Conservation (phyloP, 352 stramenopile genomes). For the Phytophthora chlamydospora region DNA sequence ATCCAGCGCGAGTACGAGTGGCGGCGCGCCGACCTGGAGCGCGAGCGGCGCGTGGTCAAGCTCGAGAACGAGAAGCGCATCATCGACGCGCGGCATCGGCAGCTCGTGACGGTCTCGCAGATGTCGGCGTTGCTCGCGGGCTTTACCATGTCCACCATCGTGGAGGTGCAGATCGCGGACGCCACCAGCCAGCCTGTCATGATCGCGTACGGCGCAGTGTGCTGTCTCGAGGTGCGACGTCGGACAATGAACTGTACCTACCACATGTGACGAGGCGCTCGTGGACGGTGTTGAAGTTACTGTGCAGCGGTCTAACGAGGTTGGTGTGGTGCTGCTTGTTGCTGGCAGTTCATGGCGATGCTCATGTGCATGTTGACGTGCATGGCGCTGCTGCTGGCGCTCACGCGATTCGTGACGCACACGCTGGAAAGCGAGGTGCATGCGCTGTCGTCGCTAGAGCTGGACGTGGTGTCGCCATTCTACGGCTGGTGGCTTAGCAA, state of each 20-base stretch:
- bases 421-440: constrained; percentile 74
- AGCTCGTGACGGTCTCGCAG: constrained; percentile 70
- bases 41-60: constrained; percentile 72
- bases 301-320: constrained; percentile 12
- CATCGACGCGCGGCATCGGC: constrained; percentile 74
- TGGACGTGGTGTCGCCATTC: constrained; percentile 80
- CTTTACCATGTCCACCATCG: constrained; percentile 78
- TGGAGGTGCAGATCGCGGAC: constrained; percentile 66
- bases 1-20: constrained; percentile 73
- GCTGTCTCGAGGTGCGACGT: constrained; percentile 55
- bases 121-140: constrained; percentile 68
- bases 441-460: constrained; percentile 54
- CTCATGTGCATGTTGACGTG: constrained; percentile 80
- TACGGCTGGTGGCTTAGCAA: constrained; percentile 74
- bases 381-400: constrained; percentile 66
- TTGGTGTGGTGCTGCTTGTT: constrained; percentile 10
- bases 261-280: constrained; percentile 2
- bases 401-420: constrained; percentile 80
- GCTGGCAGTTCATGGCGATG: constrained; percentile 73
- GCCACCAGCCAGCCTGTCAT: constrained; percentile 55
- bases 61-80: constrained; percentile 85
- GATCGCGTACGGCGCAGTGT: constrained; percentile 59
- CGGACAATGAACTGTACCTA: background rate
- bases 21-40: constrained; percentile 72
- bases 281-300: constrained; percentile 4